Evolutionary conservation across 495 filamentous ascomycete species (phyloP).

Genomic region (Platismatia glauca): DNA sequence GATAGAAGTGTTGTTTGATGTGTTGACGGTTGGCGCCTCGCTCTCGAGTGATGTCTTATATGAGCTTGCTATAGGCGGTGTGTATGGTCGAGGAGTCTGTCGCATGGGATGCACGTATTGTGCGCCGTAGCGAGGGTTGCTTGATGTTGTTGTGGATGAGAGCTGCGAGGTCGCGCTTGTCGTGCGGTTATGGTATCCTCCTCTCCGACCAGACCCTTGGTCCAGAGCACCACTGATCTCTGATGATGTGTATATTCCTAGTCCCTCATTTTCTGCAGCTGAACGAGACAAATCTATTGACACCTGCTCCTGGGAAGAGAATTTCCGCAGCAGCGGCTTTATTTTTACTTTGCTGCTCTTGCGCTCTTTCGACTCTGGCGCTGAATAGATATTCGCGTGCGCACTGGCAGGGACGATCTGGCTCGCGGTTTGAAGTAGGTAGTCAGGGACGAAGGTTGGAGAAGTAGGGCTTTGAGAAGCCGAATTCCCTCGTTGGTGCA

Average conservation of each 20-base stretch:
- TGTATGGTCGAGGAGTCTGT: conserved; percentile 48
- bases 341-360: conserved; percentile 36
- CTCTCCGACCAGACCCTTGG: conserved; percentile 31
- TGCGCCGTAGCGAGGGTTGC: conserved; percentile 37
- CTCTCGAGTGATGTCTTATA: conserved; percentile 42
- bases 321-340: conserved; percentile 50
- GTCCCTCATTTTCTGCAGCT: conserved; percentile 46
- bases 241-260: conserved; percentile 46
- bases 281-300: conserved; percentile 48
- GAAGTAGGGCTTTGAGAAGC: conserved; percentile 15
- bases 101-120: conserved; percentile 54
- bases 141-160: conserved; percentile 40
- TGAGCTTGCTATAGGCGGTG: conserved; percentile 45
- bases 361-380: background rate
- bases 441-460: conserved; percentile 18
- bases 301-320: conserved; percentile 41
- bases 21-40: conserved; percentile 32
- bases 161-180: conserved; percentile 49
- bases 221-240: conserved; percentile 35
- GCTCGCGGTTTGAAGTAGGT: conserved; percentile 17
- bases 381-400: conserved; percentile 14
- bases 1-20: conserved; percentile 27
- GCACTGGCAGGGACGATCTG: conserved; percentile 16
- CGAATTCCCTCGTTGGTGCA: conserved; percentile 11
- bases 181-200: conserved; percentile 43